Evolutionary conservation across 306 rosid genomes (phyloP).

Genomic region (Betula pendula): DNA sequence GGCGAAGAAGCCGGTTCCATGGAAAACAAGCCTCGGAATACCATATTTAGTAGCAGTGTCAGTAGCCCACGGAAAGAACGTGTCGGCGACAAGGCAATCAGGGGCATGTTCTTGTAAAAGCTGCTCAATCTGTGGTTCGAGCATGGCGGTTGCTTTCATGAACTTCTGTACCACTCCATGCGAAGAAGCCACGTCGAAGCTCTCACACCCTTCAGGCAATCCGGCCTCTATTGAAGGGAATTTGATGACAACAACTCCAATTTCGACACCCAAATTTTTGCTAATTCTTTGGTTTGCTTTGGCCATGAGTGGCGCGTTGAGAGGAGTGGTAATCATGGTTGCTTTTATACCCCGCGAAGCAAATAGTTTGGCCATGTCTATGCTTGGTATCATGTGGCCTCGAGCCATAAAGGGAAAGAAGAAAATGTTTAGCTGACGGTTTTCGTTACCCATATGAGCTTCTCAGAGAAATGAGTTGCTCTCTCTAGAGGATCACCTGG

Average conservation of each 20-base stretch:
- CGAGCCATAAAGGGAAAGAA: conserved; percentile 38
- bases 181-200: conserved; percentile 13
- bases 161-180: neutral
- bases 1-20: conserved; percentile 50
- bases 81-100: conserved; percentile 49
- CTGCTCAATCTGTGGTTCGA: conserved; percentile 40
- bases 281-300: neutral
- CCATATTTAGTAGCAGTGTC: conserved; percentile 46
- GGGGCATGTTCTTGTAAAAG: conserved; percentile 41
- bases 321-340: conserved; percentile 36
- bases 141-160: conserved; percentile 30
- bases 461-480: no score
- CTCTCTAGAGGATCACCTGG: no score
- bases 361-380: conserved; percentile 35
- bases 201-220: conserved; percentile 54
- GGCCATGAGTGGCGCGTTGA: conserved; percentile 17
- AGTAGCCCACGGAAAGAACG: conserved; percentile 46
- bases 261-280: neutral
- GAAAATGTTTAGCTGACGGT: conserved; percentile 20
- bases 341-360: conserved; percentile 20
- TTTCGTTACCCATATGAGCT: neutral
- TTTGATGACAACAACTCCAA: conserved; percentile 11
- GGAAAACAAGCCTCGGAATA: conserved; percentile 59
- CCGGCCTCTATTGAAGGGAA: conserved; percentile 44
- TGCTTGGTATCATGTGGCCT: conserved; percentile 38